These are phyloP conservation scores for Tephrocybe sp. DNA, from an alignment of 768 basidiomycete genomes.

Conservation along the genomic window DNA sequence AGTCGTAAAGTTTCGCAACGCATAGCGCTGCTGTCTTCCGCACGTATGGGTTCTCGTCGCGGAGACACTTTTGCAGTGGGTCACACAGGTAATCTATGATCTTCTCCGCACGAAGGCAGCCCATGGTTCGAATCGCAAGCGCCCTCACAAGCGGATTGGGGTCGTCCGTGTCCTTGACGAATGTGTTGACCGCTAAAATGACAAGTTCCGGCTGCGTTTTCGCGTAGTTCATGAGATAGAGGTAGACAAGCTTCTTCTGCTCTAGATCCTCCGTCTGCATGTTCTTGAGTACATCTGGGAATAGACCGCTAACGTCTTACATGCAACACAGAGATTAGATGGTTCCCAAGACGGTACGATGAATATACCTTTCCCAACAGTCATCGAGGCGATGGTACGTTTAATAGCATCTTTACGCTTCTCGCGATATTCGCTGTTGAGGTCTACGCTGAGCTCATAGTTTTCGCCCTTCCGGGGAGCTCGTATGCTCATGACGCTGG, in stretches of 20 bases:
- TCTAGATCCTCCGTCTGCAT: slow-evolving; percentile 99
- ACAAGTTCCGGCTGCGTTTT: slow-evolving; percentile 99
- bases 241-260: slow-evolving; percentile 99
- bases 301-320: slow-evolving; percentile 87
- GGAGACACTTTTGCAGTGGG: slow-evolving; percentile 87
- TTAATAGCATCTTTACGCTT: slow-evolving; percentile 99
- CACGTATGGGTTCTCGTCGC: slow-evolving; percentile 97
- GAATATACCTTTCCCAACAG: slow-evolving; percentile 89
- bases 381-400: slow-evolving; percentile 97
- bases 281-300: slow-evolving; percentile 98
- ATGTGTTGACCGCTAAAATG: slow-evolving; percentile 98
- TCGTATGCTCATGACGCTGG: slow-evolving; percentile 48
- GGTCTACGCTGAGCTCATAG: slow-evolving; percentile 94
- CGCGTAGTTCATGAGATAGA: slow-evolving; percentile 99
- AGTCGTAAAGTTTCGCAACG: slow-evolving; percentile 96
- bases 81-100: slow-evolving; percentile 99
- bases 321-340: slow-evolving; percentile 10
- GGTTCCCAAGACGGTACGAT: not conserved
- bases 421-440: slow-evolving; percentile 95
- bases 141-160: slow-evolving; percentile 96
- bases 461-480: slow-evolving; percentile 85
- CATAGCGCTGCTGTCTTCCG: slow-evolving; percentile 97
- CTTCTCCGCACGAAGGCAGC: slow-evolving; percentile 94
- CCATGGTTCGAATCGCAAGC: slow-evolving; percentile 97
- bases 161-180: slow-evolving; percentile 97